phyloP scores from a whole-genome alignment of 148 eudicot genomes.

The Silene latifolia region DNA sequence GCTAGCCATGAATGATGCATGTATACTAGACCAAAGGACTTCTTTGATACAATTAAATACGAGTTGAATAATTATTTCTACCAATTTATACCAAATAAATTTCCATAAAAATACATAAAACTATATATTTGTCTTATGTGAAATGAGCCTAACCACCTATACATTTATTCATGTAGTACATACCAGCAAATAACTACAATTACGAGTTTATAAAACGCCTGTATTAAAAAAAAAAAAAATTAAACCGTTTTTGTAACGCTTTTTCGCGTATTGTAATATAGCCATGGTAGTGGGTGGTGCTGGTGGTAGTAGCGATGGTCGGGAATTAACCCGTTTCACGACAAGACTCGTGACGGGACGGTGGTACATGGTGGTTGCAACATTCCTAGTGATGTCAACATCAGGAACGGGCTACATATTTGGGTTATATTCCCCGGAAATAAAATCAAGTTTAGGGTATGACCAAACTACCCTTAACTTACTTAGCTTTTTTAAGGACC shows the following conservation, averaged over 20 bases:
- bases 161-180: neutral
- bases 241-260: no score
- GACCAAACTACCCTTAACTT: constrained; percentile 40
- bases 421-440: constrained; percentile 30
- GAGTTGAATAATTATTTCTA: no score
- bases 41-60: no score
- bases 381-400: constrained; percentile 33
- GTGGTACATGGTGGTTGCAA: constrained; percentile 45
- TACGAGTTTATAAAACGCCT: no score
- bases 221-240: no score
- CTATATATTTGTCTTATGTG: neutral
- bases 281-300: neutral
- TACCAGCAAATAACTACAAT: neutral
- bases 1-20: no score
- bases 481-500: constrained; percentile 40
- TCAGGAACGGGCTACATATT: constrained; percentile 40
- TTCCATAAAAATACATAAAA: neutral
- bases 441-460: constrained; percentile 30
- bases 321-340: neutral
- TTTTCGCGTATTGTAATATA: neutral
- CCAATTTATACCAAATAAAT: neutral
- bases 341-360: constrained; percentile 21
- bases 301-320: neutral
- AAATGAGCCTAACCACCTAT: neutral
- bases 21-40: no score